phyloP scores from a whole-genome alignment of 768 basidiomycete genomes.

The Boletus reticulatus region DNA sequence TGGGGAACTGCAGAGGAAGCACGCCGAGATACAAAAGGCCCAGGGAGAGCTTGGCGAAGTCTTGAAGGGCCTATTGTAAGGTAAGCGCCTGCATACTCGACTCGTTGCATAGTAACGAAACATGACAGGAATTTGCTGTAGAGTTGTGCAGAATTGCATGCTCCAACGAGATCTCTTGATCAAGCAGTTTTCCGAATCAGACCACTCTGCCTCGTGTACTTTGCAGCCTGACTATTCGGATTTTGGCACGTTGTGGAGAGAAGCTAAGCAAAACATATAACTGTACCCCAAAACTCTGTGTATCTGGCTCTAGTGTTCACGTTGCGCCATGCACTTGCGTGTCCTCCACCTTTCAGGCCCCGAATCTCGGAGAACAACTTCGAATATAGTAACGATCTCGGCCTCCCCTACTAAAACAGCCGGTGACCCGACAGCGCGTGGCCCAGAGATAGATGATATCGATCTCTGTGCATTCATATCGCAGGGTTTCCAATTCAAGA shows the following conservation, averaged over 20 bases:
- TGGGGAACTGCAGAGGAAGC: slow-evolving; percentile 53
- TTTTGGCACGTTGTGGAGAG: background rate
- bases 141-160: background rate
- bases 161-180: background rate
- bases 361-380: background rate
- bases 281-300: background rate
- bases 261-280: background rate
- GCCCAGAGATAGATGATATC: slow-evolving; percentile 18
- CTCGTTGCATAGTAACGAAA: background rate
- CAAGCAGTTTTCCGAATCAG: background rate
- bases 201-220: background rate
- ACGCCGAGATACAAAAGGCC: slow-evolving; percentile 52
- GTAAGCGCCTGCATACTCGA: slow-evolving; percentile 9
- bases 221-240: background rate
- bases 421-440: background rate
- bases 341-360: background rate
- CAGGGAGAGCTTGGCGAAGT: slow-evolving; percentile 55
- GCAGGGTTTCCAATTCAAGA: slow-evolving; percentile 22
- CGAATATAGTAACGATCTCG: background rate
- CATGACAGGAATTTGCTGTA: background rate
- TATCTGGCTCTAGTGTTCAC: background rate
- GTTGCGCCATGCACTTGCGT: background rate
- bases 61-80: slow-evolving; percentile 30
- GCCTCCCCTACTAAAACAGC: background rate
- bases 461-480: slow-evolving; percentile 14